These are phyloP conservation scores for Emergomyces orientalis DNA, from an alignment of 2,329 filamentous ascomycete genomes.

Conservation along the genomic window DNA sequence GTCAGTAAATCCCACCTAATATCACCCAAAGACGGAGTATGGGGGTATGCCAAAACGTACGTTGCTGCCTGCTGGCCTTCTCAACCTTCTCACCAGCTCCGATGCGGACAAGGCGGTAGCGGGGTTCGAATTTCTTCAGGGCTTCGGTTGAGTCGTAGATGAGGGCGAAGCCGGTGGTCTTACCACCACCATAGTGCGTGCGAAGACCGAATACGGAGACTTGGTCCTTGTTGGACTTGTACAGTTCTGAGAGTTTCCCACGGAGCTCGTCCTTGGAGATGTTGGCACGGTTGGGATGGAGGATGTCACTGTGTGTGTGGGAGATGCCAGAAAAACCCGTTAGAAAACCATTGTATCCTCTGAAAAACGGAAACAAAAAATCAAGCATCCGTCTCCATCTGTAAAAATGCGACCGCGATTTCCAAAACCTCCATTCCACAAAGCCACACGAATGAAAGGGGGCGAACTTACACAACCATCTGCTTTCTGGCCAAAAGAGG, in stretches of 20 bases:
- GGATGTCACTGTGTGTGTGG: conserved; percentile 69
- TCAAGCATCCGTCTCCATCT: conserved; percentile 4
- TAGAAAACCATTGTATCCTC: conserved; percentile 13
- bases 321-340: conserved; percentile 11
- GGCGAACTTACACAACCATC: conserved; percentile 95
- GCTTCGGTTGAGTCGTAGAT: conserved; percentile 97
- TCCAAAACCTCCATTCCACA: not conserved
- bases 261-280: conserved; percentile 99
- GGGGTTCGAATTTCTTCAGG: conserved; percentile 99
- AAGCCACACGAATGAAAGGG: conserved; percentile 11
- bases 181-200: conserved; percentile 98
- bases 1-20: conserved; percentile 11
- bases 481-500: conserved; percentile 97
- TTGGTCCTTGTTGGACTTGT: conserved; percentile 98
- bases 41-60: conserved; percentile 54
- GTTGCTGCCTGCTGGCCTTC: conserved; percentile 96
- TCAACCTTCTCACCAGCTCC: conserved; percentile 90
- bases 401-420: conserved; percentile 3
- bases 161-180: conserved; percentile 97
- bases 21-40: conserved; percentile 9
- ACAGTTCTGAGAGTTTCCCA: conserved; percentile 83
- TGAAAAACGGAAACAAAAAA: not conserved
- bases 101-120: conserved; percentile 91
- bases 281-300: conserved; percentile 96
- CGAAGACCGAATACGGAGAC: conserved; percentile 97